Evolutionary conservation across 1,139 yeast species (phyloP), one percentile per base, ranked within the genome.

Genomic region (Sugiyamaella castrensis): DNA sequence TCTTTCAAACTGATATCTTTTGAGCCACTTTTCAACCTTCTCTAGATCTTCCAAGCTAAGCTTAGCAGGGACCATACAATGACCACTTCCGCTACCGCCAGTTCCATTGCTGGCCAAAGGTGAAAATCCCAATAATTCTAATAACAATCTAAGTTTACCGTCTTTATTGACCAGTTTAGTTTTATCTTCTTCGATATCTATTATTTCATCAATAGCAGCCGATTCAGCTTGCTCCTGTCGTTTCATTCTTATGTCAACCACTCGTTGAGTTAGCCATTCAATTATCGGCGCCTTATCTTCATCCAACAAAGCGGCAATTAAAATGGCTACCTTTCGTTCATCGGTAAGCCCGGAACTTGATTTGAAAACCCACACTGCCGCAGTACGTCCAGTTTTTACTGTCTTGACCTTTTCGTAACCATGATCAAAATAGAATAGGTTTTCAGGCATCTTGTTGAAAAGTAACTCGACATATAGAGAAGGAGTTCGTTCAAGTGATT

Each of bases 391-490:
- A 45, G 41, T 19, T 43, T 49, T 53, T 15, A 42, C 46, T 29
- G 43, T 47, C 40, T 54, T 53, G 36, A 55, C 58, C 35, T 75
- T 63, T 44, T 82, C 87, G 33, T 91, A 87, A 19, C 80, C 80
- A 50, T 71, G 68, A 48, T 77, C 71, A 47, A 71, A 73, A 53
- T 74, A 73, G 28, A 69, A 71, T 6, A 71, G 57, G 24, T 68
- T 64, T 16, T 76, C 80, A 43, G 79, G 80, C 55, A 82, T 66
- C 57, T 87, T 71, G 27, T 84, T 78, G 66, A 87, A 86, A 37
- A 88, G 68, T 8, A 91, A 57, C 59, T 89, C 96, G 12, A 85
- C 73, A 41, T 79, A 83, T 53, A 81, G 64, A 0, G 73, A 73
- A 47, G 76, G 95, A 59, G 81, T 78, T 61, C 65, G 76, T 41